Percentiles rank a stretch among this genome's conserved stretches.
phyloP scores from a whole-genome alignment of 306 rosid genomes.

The Rubus parviflorus region DNA sequence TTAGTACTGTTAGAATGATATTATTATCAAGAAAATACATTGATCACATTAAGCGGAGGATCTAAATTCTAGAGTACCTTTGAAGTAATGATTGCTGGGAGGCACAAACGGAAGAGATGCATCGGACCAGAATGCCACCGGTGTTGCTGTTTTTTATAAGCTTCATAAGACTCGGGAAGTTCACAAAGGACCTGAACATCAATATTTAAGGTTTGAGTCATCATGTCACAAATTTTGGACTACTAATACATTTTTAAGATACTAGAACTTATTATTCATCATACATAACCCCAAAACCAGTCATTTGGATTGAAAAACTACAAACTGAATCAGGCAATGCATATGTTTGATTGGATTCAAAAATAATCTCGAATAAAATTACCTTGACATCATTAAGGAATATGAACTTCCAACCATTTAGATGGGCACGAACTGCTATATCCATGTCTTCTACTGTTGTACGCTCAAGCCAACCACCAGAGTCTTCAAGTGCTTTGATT shows the following conservation, averaged over 20 bases:
- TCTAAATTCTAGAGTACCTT: constrained; percentile 35
- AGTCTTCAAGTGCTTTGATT: constrained; percentile 73
- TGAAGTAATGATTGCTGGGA: constrained; percentile 57
- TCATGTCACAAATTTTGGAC: neutral
- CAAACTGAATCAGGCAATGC: neutral
- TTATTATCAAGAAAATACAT: neutral
- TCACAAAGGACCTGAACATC: constrained; percentile 70
- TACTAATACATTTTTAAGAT: neutral
- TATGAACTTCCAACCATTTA: constrained; percentile 75
- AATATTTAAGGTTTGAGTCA: constrained; percentile 8
- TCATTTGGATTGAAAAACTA: neutral
- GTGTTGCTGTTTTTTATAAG: constrained; percentile 70
- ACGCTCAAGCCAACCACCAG: constrained; percentile 82
- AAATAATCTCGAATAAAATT: neutral
- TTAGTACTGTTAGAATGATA: constrained; percentile 17
- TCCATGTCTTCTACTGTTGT: constrained; percentile 88
- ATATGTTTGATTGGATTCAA: neutral
- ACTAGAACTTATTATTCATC: neutral
- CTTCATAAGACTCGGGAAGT: constrained; percentile 77
- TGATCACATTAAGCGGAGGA: neutral
- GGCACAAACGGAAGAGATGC: constrained; percentile 73
- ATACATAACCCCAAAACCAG: neutral
- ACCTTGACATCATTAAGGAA: constrained; percentile 81
- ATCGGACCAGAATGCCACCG: constrained; percentile 80
- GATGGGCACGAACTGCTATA: constrained; percentile 82